Evolutionary conservation across 805 yeast genomes (phyloP), one percentile per base, ranked within the genome.

Genomic region (Nematodospora valgi): DNA sequence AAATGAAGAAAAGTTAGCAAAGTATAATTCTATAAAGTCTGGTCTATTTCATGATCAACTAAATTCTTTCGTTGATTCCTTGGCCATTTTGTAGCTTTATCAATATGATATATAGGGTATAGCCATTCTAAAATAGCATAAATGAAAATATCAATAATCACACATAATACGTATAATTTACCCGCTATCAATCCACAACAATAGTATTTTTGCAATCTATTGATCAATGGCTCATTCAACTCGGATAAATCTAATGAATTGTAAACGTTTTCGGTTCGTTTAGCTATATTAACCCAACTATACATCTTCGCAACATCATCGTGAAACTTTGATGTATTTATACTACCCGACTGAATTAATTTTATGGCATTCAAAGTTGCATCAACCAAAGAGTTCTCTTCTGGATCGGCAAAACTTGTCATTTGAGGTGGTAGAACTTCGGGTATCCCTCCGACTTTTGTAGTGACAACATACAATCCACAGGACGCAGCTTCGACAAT

Each of bases 401-500:
- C 85, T 0, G 97, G 95, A 11, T 80, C 72, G 0, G 98, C 89
- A 58, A 85, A 93, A 1, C 83, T 82, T 1, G 95, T 88, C 98
- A 93, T 93, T 49, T 88, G 85, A 16, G 72, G 71, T 0, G 98
- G 99, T 24, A 93, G 60, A 4, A 93, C 98, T 53, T 93, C 99
- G 0, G 97, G 97, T 25, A 93, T 89, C 4, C 98, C 99, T 9
- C 99, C 99, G 0, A 93, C 98, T 39, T 80, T 78, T 0, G 99
- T 93, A 0, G 97, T 88, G 0, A 93, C 98, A 2, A 93, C 96
- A 13, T 86, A 69, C 23, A 93, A 58, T 0, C 97, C 97, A 65
- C 98, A 93, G 1, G 95, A 83, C 0, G 97, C 98, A 0, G 99
- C 99, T 55, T 93, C 99, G 0, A 93, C 96, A 8, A 93, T 63